Evolutionary conservation across 345 rosid species (phyloP), one percentile per base, ranked within the genome.

Genomic region (Eutrema yunnanense): DNA sequence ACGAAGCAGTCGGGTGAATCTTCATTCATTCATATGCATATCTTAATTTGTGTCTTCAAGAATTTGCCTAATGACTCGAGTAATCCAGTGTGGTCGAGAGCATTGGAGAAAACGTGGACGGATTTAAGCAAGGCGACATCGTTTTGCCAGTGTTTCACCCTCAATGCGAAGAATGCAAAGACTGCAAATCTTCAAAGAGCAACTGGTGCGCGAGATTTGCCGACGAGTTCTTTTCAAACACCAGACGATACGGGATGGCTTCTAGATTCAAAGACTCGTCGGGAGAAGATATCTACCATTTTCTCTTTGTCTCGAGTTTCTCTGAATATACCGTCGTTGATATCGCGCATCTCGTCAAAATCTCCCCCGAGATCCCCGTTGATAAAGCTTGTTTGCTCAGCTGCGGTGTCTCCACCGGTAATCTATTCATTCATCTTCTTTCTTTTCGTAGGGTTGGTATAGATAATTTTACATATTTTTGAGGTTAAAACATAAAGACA

Each of bases 301-400:
- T 76, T 60, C 6, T 90, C 6, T 47, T 0, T 3, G 91, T 92
- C 4, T 92, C 95, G 3, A 92, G 92, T 81, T 90, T 92, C 62
- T 7, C 79, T 2, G 83, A 90, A 84, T 89, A 88, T 57, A 88
- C 90, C 0, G 92, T 92, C 12, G 86, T 92, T 0, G 96, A 92
- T 19, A 60, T 86, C 6, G 81, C 74, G 0, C 74, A 84, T 50
- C 72, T 88, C 1, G 88, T 85, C 8, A 90, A 85, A 77, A 79
- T 90, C 8, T 71, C 65, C 30, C 41, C 22, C 5, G 65, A 73
- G 2, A 65, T 86, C 9, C 86, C 95, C 0, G 52, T 64, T 13
- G 82, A 87, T 9, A 81, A 73, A 29, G 95, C 96, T 3, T 84
- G 85, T 66, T 44, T 90, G 55, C 86, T 92, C 36, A 72, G 92